Base-by-base conservation (phyloP, 306 rosid species). In the Fagus sylvatica region DNA sequence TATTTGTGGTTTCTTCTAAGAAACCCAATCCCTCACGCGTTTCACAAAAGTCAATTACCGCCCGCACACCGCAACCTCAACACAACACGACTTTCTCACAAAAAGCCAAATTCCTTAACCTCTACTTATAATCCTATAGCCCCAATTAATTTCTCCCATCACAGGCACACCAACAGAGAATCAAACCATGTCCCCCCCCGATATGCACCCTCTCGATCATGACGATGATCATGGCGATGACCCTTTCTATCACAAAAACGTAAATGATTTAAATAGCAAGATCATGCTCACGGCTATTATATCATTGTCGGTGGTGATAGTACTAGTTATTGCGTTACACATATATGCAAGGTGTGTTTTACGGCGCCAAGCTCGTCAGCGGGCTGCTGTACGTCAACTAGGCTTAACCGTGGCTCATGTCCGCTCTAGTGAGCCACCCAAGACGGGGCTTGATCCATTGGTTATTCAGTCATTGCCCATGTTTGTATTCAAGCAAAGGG, bases 271-370 rank as follows among this genome's bases (percentile, higher is more conserved):
- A 16, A 92, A 88, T 93, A 82, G 64, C 78, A 90, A 62, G 61
- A 85, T 94, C 71, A 84, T 94, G 77, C 59, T 90, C 49, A 67
- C 72, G 3, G 90, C 98, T 74, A 83, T 94, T 55, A 42, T 83
- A 32, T 89, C 93, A 43, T 80, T 94, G 41, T 78, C 92, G 1
- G 19, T 76, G 17, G 93, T 92, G 39, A 71, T 94, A 7, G 9
- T 86, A 4, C 39, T 92, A 1, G 97, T 92, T 6, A 30, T 94
- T 0, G 86, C 88, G 3, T 97, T 94, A 22, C 98, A 92, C 74
- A 61, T 93, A 77, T 94, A 94, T 16, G 97, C 97, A 0, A 83
- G 95, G 73, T 85, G 49, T 8, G 80, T 81, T 48, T 87, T 94
- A 19, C 69, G 83, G 13, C 91, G 97, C 62, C 97, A 87, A 19